A percentile compares a stretch with the other conserved stretches of the same genome.
These are phyloP conservation scores for Elongisporangium anandrum DNA, from an alignment of 352 stramenopile genomes.

Conservation along the genomic window DNA sequence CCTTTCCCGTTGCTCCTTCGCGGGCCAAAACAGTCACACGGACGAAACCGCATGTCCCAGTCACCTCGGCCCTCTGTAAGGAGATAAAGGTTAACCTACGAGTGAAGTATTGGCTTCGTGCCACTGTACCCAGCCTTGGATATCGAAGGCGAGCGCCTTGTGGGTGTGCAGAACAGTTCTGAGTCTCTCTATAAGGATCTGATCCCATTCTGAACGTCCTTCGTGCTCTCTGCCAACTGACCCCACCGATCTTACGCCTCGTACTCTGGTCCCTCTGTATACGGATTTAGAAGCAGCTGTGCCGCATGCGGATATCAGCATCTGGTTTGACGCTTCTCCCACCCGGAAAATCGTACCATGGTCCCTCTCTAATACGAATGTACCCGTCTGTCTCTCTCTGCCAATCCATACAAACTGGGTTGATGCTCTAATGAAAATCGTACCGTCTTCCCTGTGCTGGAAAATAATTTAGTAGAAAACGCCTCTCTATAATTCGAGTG, in stretches of 20 bases:
- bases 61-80: background rate
- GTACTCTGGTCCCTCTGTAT: background rate
- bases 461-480: background rate
- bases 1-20: background rate
- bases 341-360: background rate
- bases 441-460: background rate
- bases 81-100: background rate
- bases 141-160: too few species aligned
- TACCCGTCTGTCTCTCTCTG: conserved; percentile 4
- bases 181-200: too few species aligned
- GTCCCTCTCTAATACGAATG: background rate
- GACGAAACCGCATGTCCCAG: background rate
- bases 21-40: background rate
- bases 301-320: background rate
- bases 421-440: background rate
- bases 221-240: background rate
- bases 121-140: background rate
- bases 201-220: too few species aligned
- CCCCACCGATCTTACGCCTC: background rate
- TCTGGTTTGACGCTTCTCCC: background rate
- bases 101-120: background rate
- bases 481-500: conserved; percentile 1
- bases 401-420: background rate
- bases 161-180: too few species aligned
- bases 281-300: background rate